Conservation (phyloP, 305 asterid genomes). For the Solanum hybrid region DNA sequence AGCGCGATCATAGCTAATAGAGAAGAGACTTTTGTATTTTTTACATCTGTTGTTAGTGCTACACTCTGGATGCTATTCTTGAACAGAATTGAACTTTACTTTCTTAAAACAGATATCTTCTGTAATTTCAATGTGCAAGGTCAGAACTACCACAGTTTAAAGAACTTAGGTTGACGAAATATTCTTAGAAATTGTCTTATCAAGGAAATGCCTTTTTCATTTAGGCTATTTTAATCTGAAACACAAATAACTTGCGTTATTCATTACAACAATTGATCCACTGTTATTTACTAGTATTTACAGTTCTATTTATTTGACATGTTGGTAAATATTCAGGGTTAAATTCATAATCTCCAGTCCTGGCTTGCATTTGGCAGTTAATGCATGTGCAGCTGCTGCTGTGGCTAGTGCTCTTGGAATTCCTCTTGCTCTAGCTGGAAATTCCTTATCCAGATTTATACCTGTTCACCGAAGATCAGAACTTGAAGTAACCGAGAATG, state of each 20-base stretch:
- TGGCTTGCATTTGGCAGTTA: constrained; percentile 21
- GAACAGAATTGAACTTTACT: neutral
- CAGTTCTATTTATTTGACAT: neutral
- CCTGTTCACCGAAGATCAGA: constrained; percentile 16
- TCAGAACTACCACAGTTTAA: neutral
- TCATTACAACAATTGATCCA: neutral
- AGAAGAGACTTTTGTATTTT: neutral
- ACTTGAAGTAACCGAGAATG: constrained; percentile 15
- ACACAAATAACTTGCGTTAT: neutral
- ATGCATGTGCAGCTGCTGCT: constrained; percentile 37
- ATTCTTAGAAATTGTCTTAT: neutral
- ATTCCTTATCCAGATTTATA: constrained; percentile 16
- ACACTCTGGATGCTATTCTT: neutral
- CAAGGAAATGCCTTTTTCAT: neutral
- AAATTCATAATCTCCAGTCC: constrained; percentile 20
- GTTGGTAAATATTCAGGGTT: constrained; percentile 5
- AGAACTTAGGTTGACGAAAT: neutral
- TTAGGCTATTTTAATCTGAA: neutral
- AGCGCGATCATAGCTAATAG: neutral
- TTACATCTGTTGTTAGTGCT: neutral
- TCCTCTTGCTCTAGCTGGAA: constrained; percentile 19
- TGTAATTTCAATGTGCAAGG: neutral
- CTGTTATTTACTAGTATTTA: neutral
- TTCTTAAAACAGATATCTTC: neutral
- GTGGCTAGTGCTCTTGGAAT: constrained; percentile 18